Conservation (phyloP, 1,284 basidiomycete species). For the Earliella scabrosa region DNA sequence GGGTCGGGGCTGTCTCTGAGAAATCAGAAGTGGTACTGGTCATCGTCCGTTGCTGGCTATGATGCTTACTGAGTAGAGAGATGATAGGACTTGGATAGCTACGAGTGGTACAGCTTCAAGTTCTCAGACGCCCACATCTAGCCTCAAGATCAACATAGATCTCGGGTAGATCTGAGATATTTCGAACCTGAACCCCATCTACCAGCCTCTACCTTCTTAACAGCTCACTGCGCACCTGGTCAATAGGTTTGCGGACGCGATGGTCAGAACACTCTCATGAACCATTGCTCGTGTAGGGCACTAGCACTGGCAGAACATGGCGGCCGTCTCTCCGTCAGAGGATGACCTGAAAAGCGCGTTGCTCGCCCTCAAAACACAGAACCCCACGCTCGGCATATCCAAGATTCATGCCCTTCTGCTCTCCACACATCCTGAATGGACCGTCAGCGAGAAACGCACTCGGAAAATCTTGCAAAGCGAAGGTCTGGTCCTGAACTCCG, state of each 20-base stretch:
- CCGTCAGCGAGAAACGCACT: constrained; percentile 81
- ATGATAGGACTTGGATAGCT: too few species aligned
- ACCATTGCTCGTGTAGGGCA: background rate
- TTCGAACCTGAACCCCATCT: background rate
- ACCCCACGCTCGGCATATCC: constrained; percentile 68
- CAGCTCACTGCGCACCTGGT: background rate
- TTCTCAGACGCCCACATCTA: too few species aligned
- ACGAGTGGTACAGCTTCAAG: too few species aligned
- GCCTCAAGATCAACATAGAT: too few species aligned
- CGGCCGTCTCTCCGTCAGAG: constrained; percentile 43
- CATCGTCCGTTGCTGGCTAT: too few species aligned
- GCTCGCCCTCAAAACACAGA: constrained; percentile 46
- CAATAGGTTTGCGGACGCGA: background rate
- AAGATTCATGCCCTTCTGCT: constrained; percentile 74
- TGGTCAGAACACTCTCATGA: background rate
- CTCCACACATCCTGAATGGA: constrained; percentile 64
- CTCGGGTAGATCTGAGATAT: too few species aligned
- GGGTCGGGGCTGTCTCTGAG: too few species aligned
- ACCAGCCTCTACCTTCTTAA: background rate
- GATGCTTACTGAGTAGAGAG: too few species aligned
- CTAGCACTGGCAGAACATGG: too few species aligned
- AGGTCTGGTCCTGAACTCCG: constrained; percentile 47
- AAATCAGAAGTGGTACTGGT: too few species aligned
- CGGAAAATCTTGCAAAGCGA: constrained; percentile 68
- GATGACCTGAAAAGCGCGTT: constrained; percentile 49